Conservation (phyloP, 2,329 filamentous ascomycete species). For the Talaromyces albobiverticillius region DNA sequence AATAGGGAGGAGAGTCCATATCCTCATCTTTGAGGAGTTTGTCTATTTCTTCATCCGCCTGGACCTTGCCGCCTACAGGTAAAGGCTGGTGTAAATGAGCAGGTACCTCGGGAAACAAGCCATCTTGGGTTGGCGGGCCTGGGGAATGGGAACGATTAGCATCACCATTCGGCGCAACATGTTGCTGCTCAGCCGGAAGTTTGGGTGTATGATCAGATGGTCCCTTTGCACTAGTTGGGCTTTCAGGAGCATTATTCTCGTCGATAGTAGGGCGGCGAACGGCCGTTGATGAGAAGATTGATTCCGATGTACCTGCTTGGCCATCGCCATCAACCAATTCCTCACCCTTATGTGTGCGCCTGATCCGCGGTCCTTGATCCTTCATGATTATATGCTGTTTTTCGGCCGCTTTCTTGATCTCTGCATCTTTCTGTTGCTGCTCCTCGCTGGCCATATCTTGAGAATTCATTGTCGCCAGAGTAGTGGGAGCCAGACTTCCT, state of each 20-base stretch:
- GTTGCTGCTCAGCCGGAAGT: constrained; percentile 28
- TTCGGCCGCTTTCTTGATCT: constrained; percentile 57
- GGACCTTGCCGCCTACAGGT: constrained; percentile 44
- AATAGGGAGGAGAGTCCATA: constrained; percentile 77
- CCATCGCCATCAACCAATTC: constrained; percentile 79
- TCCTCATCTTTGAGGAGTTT: constrained; percentile 80
- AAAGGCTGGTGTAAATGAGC: constrained; percentile 36
- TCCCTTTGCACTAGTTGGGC: constrained; percentile 20
- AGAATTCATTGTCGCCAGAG: constrained; percentile 80
- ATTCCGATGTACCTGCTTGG: constrained; percentile 45
- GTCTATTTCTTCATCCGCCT: constrained; percentile 84
- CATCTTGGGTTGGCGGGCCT: constrained; percentile 44
- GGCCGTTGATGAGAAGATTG: constrained; percentile 46
- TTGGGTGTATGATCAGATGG: constrained; percentile 4
- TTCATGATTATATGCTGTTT: constrained; percentile 73
- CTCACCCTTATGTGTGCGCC: constrained; percentile 92
- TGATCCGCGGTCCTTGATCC: constrained; percentile 71
- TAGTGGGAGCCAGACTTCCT: constrained; percentile 67
- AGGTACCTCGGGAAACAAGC: constrained; percentile 42
- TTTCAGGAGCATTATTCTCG: constrained; percentile 22
- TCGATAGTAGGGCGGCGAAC: constrained; percentile 38
- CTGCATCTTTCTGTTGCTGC: constrained; percentile 63
- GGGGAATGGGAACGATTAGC: constrained; percentile 69
- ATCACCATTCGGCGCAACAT: constrained; percentile 55
- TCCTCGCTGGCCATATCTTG: constrained; percentile 93